Evolutionary conservation across 495 filamentous ascomycete genomes (phyloP), one percentile per base, ranked within the genome.

Genomic region (Chlorociboria aeruginascens): DNA sequence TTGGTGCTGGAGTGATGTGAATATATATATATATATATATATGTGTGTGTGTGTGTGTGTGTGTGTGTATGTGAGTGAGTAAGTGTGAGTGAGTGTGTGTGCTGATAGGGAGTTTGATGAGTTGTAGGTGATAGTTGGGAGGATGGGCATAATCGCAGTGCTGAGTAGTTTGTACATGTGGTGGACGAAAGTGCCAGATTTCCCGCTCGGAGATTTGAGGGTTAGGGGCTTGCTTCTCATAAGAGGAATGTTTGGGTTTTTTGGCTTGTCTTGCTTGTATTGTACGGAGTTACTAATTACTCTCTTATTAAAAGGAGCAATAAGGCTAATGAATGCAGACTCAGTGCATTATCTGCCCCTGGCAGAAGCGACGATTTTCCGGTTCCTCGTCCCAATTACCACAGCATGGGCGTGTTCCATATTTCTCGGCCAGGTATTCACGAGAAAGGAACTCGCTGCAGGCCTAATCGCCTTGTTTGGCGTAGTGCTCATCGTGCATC

Each of bases 301-400:
- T 25, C 20, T 25, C 20, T 2, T 25, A 25, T 4, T 25, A 25
- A 2, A 2, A 14, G 13, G 7, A 30, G 30, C 7, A 10, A 1
- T 9, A 2, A 31, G 13, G 17, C 38, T 45, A 31, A 33, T 32
- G 32, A 32, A 7, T 36, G 4, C 35, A 81, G 79, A 85, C 56
- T 87, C 84, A 12, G 74, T 92, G 0, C 71, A 79, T 28, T 89
- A 89, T 57, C 73, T 93, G 11, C 79, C 85, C 8, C 71, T 93
- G 0, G 78, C 83, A 1, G 86, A 93, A 56, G 82, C 85, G 7
- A 89, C 84, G 0, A 84, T 89, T 0, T 77, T 93, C 47, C 82
- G 83, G 29, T 93, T 92, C 61, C 68, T 93, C 8, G 74, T 81
- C 0, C 86, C 86, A 0, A 81, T 82, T n/a, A 71, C 86, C 25